Conservation (phyloP, 2,329 filamentous ascomycete species). For the Aspergillus sp. region DNA sequence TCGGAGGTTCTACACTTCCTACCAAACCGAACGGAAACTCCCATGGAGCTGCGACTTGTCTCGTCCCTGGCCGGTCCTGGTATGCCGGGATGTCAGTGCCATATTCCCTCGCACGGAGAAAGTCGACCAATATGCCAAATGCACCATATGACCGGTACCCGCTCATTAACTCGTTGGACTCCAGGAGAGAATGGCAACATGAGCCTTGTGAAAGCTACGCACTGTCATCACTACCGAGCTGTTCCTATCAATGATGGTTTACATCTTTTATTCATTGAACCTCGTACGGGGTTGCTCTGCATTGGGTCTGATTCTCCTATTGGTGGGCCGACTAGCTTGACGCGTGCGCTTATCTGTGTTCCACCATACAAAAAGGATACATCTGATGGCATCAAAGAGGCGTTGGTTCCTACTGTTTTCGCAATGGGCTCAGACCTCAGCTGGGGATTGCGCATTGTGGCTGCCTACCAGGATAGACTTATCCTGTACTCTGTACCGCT, state of each 20-base stretch:
- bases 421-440: conserved; percentile 52
- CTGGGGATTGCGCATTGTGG: conserved; percentile 56
- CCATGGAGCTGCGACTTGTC: conserved; percentile 57
- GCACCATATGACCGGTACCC: conserved; percentile 22
- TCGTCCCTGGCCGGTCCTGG: conserved; percentile 51
- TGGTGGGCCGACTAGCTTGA: conserved; percentile 53
- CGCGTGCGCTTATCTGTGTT: conserved; percentile 55
- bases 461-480: conserved; percentile 49
- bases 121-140: conserved; percentile 20
- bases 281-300: conserved; percentile 51
- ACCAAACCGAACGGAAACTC: conserved; percentile 47
- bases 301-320: conserved; percentile 59
- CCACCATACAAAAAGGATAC: conserved; percentile 27
- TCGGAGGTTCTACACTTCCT: conserved; percentile 53
- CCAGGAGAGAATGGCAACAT: conserved; percentile 17
- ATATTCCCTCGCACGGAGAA: conserved; percentile 5
- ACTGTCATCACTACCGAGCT: conserved; percentile 58
- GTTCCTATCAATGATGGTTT: conserved; percentile 62
- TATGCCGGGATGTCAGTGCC: conserved; percentile 24
- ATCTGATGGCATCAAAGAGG: conserved; percentile 8
- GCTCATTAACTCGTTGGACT: conserved; percentile 21
- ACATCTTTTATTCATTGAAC: conserved; percentile 63
- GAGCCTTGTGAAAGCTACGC: conserved; percentile 37
- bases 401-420: conserved; percentile 49
- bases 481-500: conserved; percentile 59